Conservation (phyloP, 345 rosid species). For the Eucalyptus dawsonii region DNA sequence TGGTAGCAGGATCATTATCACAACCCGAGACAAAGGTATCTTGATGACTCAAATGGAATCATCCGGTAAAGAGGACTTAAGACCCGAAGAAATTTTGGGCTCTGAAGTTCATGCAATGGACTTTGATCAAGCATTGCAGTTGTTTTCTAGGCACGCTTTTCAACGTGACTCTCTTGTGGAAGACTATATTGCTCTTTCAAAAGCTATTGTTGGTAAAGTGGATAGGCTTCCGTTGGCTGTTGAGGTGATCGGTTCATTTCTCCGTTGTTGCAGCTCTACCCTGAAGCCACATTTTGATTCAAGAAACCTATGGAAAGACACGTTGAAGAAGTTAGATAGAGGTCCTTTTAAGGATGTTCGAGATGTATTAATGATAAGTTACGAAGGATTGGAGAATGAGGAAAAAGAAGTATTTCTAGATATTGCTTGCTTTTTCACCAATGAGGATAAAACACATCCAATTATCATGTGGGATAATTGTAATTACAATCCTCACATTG, state of each 20-base stretch:
- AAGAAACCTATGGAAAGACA: neutral
- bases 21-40: neutral
- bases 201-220: neutral
- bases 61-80: neutral
- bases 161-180: neutral
- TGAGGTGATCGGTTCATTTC: neutral
- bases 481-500: neutral
- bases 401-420: neutral
- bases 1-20: constrained; percentile 1
- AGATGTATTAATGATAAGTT: neutral
- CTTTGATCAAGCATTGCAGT: neutral
- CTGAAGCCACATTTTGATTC: neutral
- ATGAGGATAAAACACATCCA: neutral
- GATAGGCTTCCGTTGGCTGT: neutral
- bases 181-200: neutral
- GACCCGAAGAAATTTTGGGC: neutral
- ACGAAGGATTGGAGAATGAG: neutral
- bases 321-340: neutral
- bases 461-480: neutral
- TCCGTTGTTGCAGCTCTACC: accelerated
- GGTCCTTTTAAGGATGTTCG: neutral
- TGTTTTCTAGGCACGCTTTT: neutral
- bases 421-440: neutral
- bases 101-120: neutral
- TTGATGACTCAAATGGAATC: neutral